Evolutionary conservation across 1,284 basidiomycete species (phyloP), one percentile per base, ranked within the genome.

Genomic region (Austroboletus novae-zelandiae): DNA sequence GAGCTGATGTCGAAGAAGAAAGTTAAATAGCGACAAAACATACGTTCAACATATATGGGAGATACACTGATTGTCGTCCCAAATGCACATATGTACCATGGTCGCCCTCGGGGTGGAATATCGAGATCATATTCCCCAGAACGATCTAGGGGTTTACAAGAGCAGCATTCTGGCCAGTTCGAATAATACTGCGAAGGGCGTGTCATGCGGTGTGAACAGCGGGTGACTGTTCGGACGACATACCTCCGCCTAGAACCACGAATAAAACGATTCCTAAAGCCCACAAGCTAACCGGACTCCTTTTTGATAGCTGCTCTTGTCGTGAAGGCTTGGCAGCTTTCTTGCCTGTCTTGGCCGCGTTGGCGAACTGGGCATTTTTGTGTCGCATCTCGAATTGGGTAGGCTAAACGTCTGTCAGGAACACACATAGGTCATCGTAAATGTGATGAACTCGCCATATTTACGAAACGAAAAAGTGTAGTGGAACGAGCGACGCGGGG

Each of bases 331-430:
- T 84, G 48, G 80, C 78, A 1, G 85, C 80, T 48, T 87, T 87
- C 74, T 88, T 90, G 59, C 89, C 89, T 40, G 79, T 69, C 55
- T 78, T 79, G 54, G 80, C 82, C 56, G 84, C 81, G 53, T 76
- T 80, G 37, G 84, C 85, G 68, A 91, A 91, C 69, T 88, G 85
- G 49, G 77, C 77, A 67, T 91, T 91, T 68, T 81, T 80, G 64
- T 83, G 80, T 58, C 86, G 83, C 72, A 90, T 77, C 66, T 91
- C 89, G 68, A 88, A 89, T 73, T 85, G 79, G 49, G 86, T 83
- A 43, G 81, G 81, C 81, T 83, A 46, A 13, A 36, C 35, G 9
- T 4, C 30, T 1, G 23, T 45, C 20, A 51, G 49, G 18, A 5
- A 8, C 11, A 13, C 48, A 57, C 41, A 15, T 27, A 18, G 20